Conservation (phyloP, 2,329 filamentous ascomycete genomes). For the Pyrenophora tritici-repentis region DNA sequence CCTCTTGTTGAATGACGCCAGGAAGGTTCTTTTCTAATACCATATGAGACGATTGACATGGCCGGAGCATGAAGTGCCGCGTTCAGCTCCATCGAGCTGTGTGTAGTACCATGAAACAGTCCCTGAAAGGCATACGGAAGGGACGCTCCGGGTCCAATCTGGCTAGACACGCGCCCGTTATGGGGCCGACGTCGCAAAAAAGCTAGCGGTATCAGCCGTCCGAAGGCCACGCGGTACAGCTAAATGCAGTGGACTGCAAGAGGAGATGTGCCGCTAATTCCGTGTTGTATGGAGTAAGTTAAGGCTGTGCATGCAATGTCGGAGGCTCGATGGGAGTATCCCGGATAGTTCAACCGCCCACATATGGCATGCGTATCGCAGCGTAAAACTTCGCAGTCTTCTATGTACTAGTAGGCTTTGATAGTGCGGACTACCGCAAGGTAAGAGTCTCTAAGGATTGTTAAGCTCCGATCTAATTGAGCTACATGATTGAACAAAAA, state of each 20-base stretch:
- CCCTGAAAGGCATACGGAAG: conserved; percentile 18
- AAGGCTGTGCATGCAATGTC: conserved; percentile 2
- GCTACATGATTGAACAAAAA: background rate
- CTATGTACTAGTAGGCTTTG: no score
- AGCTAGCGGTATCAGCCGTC: conserved; percentile 16
- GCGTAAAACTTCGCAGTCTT: background rate
- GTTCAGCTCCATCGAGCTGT: conserved; percentile 33
- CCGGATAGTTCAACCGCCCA: conserved; percentile 6
- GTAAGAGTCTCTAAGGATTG: background rate
- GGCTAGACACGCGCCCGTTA: conserved; percentile 19
- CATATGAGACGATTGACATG: conserved; percentile 30
- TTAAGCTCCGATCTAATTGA: conserved; percentile 1
- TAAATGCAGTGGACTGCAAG: conserved; percentile 17
- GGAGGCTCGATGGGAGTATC: conserved; percentile 4
- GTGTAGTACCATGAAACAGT: conserved; percentile 27
- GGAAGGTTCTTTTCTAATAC: conserved; percentile 22
- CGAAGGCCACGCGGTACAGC: conserved; percentile 16
- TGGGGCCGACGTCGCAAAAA: conserved; percentile 25
- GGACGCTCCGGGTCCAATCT: conserved; percentile 27
- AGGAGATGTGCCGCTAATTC: conserved; percentile 29
- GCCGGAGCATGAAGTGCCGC: conserved; percentile 35
- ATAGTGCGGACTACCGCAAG: background rate
- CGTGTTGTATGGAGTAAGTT: conserved; percentile 23
- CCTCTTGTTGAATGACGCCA: conserved; percentile 13
- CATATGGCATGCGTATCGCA: conserved; percentile 6